Percentiles rank a stretch among this genome's conserved stretches.
Evolutionary conservation across 2,329 filamentous ascomycete genomes (phyloP).

Genomic region (Paraconiothyrium sp.): DNA sequence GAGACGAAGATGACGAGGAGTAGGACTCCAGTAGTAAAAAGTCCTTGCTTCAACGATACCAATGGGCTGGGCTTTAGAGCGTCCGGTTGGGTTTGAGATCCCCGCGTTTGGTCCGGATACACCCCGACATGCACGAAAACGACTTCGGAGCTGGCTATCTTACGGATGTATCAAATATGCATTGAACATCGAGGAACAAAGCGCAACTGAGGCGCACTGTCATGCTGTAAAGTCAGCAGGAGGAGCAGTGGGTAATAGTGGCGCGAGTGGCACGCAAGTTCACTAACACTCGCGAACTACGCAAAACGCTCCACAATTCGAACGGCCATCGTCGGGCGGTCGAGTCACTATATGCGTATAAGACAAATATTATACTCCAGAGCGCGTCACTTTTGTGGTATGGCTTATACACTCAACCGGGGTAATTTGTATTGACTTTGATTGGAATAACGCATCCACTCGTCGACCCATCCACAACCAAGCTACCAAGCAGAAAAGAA

Average conservation of each 20-base stretch:
- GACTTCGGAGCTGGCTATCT: not conserved
- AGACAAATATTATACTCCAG: too few species aligned
- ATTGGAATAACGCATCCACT: too few species aligned
- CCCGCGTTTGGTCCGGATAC: not conserved
- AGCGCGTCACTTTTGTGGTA: too few species aligned
- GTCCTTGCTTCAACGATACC: not conserved
- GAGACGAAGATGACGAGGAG: constrained; percentile 13
- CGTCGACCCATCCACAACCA: not conserved
- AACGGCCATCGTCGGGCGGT: too few species aligned
- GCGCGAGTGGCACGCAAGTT: too few species aligned
- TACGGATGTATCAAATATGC: not conserved
- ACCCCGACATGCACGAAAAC: not conserved
- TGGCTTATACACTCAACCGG: too few species aligned
- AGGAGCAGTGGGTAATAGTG: too few species aligned
- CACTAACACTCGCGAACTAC: too few species aligned
- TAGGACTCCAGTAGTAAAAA: not conserved
- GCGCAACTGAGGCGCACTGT: not conserved
- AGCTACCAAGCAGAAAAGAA: not conserved
- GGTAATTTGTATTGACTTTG: too few species aligned
- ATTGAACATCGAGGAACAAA: too few species aligned
- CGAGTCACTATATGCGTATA: too few species aligned
- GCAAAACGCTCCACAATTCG: too few species aligned
- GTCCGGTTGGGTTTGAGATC: not conserved
- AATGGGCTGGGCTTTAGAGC: not conserved
- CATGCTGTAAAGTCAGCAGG: not conserved